A percentile compares a stretch with the other conserved stretches of the same genome.
Evolutionary conservation across 441 rosid genomes (phyloP).

Genomic region (Raphanus hybrid): DNA sequence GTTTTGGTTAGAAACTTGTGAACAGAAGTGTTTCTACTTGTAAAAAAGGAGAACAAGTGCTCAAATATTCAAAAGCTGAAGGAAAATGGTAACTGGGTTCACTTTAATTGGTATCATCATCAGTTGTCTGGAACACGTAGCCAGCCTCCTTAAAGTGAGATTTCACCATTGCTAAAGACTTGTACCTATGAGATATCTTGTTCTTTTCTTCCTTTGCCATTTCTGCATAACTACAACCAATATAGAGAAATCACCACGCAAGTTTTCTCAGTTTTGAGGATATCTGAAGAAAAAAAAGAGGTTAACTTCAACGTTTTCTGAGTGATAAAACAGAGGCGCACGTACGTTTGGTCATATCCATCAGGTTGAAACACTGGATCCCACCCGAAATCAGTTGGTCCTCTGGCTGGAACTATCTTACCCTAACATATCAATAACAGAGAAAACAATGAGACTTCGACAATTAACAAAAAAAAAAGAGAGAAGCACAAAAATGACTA

Average conservation of each 20-base stretch:
- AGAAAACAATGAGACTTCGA: background rate
- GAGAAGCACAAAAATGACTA: background rate
- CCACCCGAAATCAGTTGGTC: slow-evolving; percentile 95
- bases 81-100: slow-evolving; percentile 21
- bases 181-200: slow-evolving; percentile 89
- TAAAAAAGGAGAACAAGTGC: slow-evolving; percentile 5
- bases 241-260: slow-evolving; percentile 12
- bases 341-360: slow-evolving; percentile 92
- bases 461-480: background rate
- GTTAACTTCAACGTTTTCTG: background rate
- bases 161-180: slow-evolving; percentile 74
- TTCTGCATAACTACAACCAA: slow-evolving; percentile 74
- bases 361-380: slow-evolving; percentile 96
- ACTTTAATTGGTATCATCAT: slow-evolving; percentile 40
- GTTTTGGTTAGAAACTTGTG: slow-evolving; percentile 3
- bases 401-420: slow-evolving; percentile 83
- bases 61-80: slow-evolving; percentile 19
- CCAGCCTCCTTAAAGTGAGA: slow-evolving; percentile 78
- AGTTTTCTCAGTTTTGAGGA: too few relatives aligned
- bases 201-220: slow-evolving; percentile 96
- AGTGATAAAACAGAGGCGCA: slow-evolving; percentile 32
- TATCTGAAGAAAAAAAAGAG: background rate
- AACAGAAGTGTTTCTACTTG: slow-evolving; percentile 3
- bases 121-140: slow-evolving; percentile 50
- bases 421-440: slow-evolving; percentile 61